A percentile compares a stretch with the other conserved stretches of the same genome.
phyloP scores from a whole-genome alignment of 2,329 filamentous ascomycete species.

The Zymoseptoria ardabiliae region DNA sequence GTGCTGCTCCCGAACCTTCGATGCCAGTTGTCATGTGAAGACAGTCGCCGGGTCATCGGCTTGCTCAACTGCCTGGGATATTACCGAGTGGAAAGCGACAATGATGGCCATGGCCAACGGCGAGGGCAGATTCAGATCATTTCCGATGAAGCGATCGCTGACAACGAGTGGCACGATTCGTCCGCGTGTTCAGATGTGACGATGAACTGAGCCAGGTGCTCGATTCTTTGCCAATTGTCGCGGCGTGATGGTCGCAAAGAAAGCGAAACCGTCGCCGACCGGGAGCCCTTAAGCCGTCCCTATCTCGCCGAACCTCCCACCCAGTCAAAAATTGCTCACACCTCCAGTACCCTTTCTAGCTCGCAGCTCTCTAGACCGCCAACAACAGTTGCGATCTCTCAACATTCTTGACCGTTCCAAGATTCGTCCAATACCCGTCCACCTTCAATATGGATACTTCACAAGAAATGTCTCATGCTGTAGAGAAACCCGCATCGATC shows the following conservation, averaged over 20 bases:
- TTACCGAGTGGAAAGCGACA: background rate
- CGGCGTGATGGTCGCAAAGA: background rate
- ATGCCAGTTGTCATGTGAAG: background rate
- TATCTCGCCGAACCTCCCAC: background rate
- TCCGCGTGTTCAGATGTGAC: background rate
- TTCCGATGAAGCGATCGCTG: background rate
- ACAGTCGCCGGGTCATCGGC: background rate
- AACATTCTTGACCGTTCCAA: background rate
- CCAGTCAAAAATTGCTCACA: background rate
- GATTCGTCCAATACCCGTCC: background rate
- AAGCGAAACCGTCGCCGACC: background rate
- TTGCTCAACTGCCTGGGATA: background rate
- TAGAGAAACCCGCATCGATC: constrained; percentile 11
- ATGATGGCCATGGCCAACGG: background rate
- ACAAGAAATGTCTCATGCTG: constrained; percentile 1
- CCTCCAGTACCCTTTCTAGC: background rate
- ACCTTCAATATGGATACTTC: constrained; percentile 2
- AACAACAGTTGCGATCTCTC: background rate
- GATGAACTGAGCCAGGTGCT: background rate
- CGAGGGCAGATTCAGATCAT: background rate
- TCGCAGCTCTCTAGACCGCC: background rate
- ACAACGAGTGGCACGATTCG: background rate
- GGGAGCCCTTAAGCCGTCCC: background rate
- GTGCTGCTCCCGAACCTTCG: background rate
- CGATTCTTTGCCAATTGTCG: background rate